Evolutionary conservation across 495 filamentous ascomycete genomes (phyloP), one percentile per base, ranked within the genome.

Genomic region (Penicillium verhagenii): DNA sequence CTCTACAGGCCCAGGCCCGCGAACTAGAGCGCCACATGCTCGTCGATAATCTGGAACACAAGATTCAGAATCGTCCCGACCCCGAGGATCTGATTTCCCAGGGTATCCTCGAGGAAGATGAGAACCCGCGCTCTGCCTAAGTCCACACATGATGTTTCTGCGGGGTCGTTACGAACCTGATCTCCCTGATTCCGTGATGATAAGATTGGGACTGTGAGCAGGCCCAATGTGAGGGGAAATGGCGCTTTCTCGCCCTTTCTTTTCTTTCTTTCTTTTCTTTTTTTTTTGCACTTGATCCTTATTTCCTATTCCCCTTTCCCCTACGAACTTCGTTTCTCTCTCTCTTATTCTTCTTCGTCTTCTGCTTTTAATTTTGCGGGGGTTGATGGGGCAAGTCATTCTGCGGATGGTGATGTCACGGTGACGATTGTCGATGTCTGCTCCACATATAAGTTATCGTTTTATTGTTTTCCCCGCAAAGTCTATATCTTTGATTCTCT

Each of bases 1-100:
- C 85, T 0, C 71, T 96, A 33, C 85, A 86, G 59, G 89, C 85
- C 29, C 79, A 90, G 52, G 89, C 91, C 73, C 85, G 79, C 51
- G 88, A 94, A 71, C 82, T 96, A 47, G 86, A 89, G 68, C 87
- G 82, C 61, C 84, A 91, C 64, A 95, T 96, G 91, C 83, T 87
- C 18, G 86, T 83, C 46, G 87, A 96, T 66, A 86, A 80, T 28
- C 73, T 96, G 33, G 91, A 96, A 68, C 88, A 92, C 61, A 90
- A 89, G 67, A 82, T 96, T 52, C 77, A 85, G 64, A 79, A 86
- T 51, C 80, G 91, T 7, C 91, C 91, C 2, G 76, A 84, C 23
- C 86, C 87, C 4, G 88, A 91, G 52, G 80, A 87, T 28, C 69
- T 96, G 44, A 78, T 96, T 44, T 82, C 87, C 57, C 82, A 89